Evolutionary conservation across 2,329 filamentous ascomycete genomes (phyloP).

Genomic region (Xylariaceae sp.): DNA sequence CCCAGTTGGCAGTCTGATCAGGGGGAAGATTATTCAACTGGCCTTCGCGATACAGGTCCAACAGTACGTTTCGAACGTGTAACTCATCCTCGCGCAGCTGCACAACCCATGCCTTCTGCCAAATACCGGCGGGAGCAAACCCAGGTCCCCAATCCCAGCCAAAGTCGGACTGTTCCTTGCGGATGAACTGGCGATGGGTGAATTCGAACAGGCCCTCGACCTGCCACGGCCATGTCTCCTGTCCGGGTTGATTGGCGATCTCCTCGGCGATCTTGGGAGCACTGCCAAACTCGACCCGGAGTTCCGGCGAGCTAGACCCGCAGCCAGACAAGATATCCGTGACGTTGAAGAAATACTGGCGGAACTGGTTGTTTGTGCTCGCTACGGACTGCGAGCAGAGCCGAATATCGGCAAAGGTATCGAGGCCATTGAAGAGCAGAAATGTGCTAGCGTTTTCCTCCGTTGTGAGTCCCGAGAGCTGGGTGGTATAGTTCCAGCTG

Average conservation of each 20-base stretch:
- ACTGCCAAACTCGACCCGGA: slow-evolving; percentile 60
- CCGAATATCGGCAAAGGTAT: slow-evolving; percentile 61
- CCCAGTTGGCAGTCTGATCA: slow-evolving; percentile 59
- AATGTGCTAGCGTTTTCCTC: slow-evolving; percentile 47
- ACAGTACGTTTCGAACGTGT: slow-evolving; percentile 48
- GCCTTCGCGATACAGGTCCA: slow-evolving; percentile 61
- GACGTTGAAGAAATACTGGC: slow-evolving; percentile 63
- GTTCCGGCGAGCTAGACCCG: slow-evolving; percentile 36
- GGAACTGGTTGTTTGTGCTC: slow-evolving; percentile 63
- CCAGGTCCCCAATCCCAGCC: slow-evolving; percentile 66
- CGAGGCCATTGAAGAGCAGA: slow-evolving; percentile 64
- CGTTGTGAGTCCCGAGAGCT: slow-evolving; percentile 43
- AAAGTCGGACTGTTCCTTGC: slow-evolving; percentile 64
- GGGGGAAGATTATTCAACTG: slow-evolving; percentile 62
- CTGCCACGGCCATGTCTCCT: slow-evolving; percentile 53
- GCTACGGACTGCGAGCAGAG: slow-evolving; percentile 58
- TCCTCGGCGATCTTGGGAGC: slow-evolving; percentile 55
- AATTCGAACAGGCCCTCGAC: slow-evolving; percentile 56
- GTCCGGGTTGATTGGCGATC: slow-evolving; percentile 53
- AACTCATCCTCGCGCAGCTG: slow-evolving; percentile 48
- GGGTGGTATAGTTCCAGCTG: slow-evolving; percentile 65
- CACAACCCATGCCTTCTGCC: slow-evolving; percentile 60
- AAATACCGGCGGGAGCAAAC: slow-evolving; percentile 63
- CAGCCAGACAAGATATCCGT: slow-evolving; percentile 49
- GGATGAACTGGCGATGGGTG: slow-evolving; percentile 56